Evolutionary conservation across 257 asterid genomes (phyloP).

Genomic region (Gentiana straminea): DNA sequence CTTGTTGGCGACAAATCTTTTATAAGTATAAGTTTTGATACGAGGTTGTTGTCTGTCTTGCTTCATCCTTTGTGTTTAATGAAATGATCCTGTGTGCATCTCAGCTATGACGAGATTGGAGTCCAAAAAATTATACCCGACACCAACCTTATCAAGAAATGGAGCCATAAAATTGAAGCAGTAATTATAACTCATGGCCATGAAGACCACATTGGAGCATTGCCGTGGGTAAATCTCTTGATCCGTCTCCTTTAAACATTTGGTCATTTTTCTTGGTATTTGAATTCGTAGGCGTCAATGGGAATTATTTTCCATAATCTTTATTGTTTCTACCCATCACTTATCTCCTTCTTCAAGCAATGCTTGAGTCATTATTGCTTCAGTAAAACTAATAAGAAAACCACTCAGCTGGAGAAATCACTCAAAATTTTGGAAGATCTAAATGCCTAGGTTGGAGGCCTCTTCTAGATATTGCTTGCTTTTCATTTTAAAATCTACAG

Average conservation of each 20-base stretch:
- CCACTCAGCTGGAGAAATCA: too few species aligned
- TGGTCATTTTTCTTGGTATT: slow-evolving; percentile 4
- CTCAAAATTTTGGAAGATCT: too few species aligned
- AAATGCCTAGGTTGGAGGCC: too few species aligned
- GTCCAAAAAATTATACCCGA: slow-evolving; percentile 98
- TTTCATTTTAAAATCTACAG: too few species aligned
- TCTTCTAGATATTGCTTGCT: too few species aligned
- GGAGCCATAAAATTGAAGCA: slow-evolving; percentile 99
- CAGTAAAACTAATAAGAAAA: too few species aligned
- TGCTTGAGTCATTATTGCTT: too few species aligned
- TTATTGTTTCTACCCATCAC: too few species aligned
- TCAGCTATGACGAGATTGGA: slow-evolving; percentile 86
- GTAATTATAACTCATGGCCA: slow-evolving; percentile 97
- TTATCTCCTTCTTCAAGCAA: too few species aligned
- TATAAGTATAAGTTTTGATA: too few species aligned
- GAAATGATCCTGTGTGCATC: slow-evolving; percentile 8
- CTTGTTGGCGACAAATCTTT: too few species aligned
- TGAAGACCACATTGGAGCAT: slow-evolving; percentile 99
- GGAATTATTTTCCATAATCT: not conserved
- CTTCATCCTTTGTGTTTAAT: not conserved
- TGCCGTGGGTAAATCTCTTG: slow-evolving; percentile 96
- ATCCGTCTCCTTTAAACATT: slow-evolving; percentile 26
- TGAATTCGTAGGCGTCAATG: not conserved
- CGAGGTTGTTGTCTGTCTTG: not conserved
- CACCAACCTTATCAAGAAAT: slow-evolving; percentile 77